Base-by-base conservation (phyloP, 306 rosid genomes). In the Glycyrrhiza uralensis region DNA sequence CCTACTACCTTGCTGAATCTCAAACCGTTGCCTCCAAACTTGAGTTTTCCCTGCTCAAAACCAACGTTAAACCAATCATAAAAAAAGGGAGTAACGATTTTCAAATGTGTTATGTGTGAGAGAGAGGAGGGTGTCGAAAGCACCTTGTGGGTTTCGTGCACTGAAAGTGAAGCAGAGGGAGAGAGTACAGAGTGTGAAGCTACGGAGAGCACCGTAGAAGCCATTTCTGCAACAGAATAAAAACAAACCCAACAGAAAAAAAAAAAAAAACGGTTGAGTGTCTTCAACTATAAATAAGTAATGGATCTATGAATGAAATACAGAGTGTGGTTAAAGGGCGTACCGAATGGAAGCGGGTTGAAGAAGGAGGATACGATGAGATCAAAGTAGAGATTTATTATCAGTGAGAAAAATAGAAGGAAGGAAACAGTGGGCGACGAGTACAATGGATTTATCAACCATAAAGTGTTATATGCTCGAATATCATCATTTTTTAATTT, bases 131-230 rank as follows among this genome's bases (percentile, higher is more conserved):
- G 7, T 5, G 11, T 0, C n/a, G n/a, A 60, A 41, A 7, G 22
- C 13, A 93, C 97, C 92, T 84, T 88, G 72, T 49, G 86, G 39
- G 71, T 71, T 3, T 83, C 75, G 29, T 47, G 82, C 9, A 33
- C 17, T 0, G 89, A 81, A 0, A 85, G 74, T 17, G 97, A 87
- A 58, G 88, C 79, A 20, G 87, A 81, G 12, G 86, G 77, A 36
- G 81, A 47, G 9, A n/a, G n/a, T n/a, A 54, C 19, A 29, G 79
- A 55, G 57, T 50, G 52, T 4, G 86, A 85, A 76, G 87, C 86
- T 14, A 82, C 9, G 2, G 94, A 82, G 26, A 91, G 85, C 68
- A 89, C 6, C 4, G 92, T 69, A 13, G 98, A 87, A 50, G 96
- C 85, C 76, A 59, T 58, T 30, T 38, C 29, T 42, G 68, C 4